Conservation (phyloP, 768 basidiomycete species). For the Leccinum subtestaceum region DNA sequence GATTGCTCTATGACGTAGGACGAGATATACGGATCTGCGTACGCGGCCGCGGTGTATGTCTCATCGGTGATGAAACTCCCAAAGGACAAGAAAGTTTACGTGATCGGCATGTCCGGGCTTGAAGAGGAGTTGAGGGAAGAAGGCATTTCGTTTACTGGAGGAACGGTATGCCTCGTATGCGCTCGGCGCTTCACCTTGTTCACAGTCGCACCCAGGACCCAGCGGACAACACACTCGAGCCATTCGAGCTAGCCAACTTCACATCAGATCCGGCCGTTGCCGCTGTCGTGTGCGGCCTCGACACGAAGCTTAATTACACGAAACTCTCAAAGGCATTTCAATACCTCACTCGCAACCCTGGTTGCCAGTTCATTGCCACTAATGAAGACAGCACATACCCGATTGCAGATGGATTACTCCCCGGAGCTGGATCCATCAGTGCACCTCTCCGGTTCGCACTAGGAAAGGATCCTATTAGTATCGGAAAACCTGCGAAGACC, state of each 20-base stretch:
- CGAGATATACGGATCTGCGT: conserved; percentile 96
- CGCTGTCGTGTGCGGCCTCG: conserved; percentile 95
- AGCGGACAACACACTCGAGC: conserved; percentile 70
- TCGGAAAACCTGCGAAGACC: conserved; percentile 87
- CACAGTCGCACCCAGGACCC: conserved; percentile 60
- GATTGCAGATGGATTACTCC: conserved; percentile 64
- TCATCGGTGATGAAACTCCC: conserved; percentile 88
- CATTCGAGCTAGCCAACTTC: conserved; percentile 69
- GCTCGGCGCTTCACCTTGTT: neutral
- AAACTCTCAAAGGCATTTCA: conserved; percentile 92
- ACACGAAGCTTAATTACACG: conserved; percentile 85
- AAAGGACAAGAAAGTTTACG: conserved; percentile 91
- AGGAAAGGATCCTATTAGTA: conserved; percentile 66
- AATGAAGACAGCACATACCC: conserved; percentile 95
- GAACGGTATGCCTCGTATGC: conserved; percentile 58
- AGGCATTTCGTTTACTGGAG: conserved; percentile 77
- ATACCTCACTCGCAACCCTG: conserved; percentile 79
- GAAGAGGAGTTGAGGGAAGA: conserved; percentile 93
- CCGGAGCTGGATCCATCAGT: conserved; percentile 82
- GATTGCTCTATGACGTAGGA: conserved; percentile 51
- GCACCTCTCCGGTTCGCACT: conserved; percentile 77
- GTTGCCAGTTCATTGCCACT: conserved; percentile 83
- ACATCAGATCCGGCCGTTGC: conserved; percentile 73
- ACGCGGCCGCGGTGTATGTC: conserved; percentile 78
- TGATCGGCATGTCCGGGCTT: conserved; percentile 87